phyloP scores from a whole-genome alignment of 208 protist species.

The Histomonas meleagridis region DNA sequence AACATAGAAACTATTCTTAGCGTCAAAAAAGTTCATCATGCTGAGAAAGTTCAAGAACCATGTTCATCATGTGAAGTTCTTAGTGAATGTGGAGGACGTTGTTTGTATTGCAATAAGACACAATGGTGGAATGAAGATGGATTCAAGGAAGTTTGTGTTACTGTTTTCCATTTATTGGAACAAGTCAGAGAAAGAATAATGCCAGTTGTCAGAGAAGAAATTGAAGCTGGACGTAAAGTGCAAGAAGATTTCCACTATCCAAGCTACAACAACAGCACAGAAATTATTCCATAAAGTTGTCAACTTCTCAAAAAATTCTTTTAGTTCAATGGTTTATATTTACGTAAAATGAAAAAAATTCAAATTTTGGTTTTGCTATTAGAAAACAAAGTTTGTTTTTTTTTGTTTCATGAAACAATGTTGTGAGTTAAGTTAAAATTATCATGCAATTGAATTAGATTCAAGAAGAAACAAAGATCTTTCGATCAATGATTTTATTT shows the following conservation, averaged over 20 bases:
- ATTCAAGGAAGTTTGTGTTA: not conserved
- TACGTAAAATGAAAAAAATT: no score
- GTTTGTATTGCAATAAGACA: not conserved
- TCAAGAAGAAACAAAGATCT: no score
- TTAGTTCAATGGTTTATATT: no score
- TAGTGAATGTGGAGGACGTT: not conserved
- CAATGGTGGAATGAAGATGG: not conserved
- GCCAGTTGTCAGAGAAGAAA: not conserved
- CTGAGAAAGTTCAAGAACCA: not conserved
- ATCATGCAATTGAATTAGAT: no score
- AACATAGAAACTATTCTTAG: not conserved
- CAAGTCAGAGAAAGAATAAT: not conserved
- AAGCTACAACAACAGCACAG: not conserved
- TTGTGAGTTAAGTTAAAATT: no score
- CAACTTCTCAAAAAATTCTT: no score
- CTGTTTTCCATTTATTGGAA: not conserved
- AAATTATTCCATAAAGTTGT: constrained; percentile 28
- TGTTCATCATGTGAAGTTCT: not conserved
- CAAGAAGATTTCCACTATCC: constrained; percentile 23
- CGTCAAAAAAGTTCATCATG: not conserved
- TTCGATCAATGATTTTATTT: no score
- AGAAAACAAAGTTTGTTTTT: no score
- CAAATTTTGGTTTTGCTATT: no score
- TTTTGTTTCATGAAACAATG: no score
- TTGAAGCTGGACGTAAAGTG: not conserved